Evolutionary conservation across 768 basidiomycete species (phyloP), one percentile per base, ranked within the genome.

Genomic region (Panaeolus cyanescens): DNA sequence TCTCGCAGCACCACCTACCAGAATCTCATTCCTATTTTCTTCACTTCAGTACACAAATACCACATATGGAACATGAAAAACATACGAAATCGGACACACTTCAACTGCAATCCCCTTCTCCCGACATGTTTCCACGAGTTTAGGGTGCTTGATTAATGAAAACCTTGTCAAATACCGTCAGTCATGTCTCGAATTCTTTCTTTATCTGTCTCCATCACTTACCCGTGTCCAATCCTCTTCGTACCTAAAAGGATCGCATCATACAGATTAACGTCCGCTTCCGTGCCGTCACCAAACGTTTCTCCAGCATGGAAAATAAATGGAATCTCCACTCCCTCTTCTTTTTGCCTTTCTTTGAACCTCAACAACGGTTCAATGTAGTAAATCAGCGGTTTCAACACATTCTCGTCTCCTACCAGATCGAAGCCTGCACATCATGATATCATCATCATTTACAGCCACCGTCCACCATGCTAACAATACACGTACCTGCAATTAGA

Each of bases 161-260:
- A 85, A 92, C 5, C 89, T 91, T 57, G 33, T 55, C 22, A 19
- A 40, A 59, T 13, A 2, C 12, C 33, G 22, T 53, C 31, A 31
- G 57, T 17, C 19, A 15, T 15, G 22, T 50, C 22, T 50, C 9
- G 25, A 62, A 28, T 37, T 36, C 42, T 2, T 28, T 34, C 17
- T 17, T 31, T 32, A 32, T 59, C 32, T 40, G 34, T 31, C 2
- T n/a, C 5, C 12, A 39, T 50, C 45, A 66, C 69, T 20, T 20
- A 90, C 90, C 90, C 92, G 73, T 94, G 92, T 0, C 92, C 92
- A 58, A 93, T 93, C 20, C 91, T 83, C 68, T 86, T 91, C 8
- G 91, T 91, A 12, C 88, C 91, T 6, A 93, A 77, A 36, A 92
- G 75, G 55, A 93, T 85, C 5, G 91, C 91, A 68, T 93, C 92